Evolutionary conservation across 805 yeast genomes (phyloP).

Genomic region (Cyberlindnera galapagoensis): DNA sequence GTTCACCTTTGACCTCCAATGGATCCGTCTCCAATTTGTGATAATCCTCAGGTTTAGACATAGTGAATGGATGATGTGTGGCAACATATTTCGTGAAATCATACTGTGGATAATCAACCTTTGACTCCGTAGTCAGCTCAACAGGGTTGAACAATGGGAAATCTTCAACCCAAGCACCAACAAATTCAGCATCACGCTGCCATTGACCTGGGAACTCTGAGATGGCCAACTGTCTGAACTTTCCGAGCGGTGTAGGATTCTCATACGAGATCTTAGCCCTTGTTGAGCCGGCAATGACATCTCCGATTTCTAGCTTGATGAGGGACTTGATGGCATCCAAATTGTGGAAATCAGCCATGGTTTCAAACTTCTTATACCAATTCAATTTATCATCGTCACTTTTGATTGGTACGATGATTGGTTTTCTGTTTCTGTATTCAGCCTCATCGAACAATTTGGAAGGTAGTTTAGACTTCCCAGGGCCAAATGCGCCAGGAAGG

Average conservation of each 20-base stretch:
- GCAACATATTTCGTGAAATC: conserved; percentile 44
- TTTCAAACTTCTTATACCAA: conserved; percentile 37
- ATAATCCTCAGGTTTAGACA: conserved; percentile 72
- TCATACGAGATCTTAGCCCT: conserved; percentile 68
- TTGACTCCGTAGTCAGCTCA: conserved; percentile 29
- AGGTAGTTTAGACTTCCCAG: conserved; percentile 26
- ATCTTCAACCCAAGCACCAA: conserved; percentile 81
- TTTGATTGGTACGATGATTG: conserved; percentile 47
- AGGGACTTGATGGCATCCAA: conserved; percentile 24
- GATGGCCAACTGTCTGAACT: conserved; percentile 70
- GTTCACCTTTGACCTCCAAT: conserved; percentile 72
- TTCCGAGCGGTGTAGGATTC: conserved; percentile 92
- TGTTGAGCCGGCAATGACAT: conserved; percentile 72
- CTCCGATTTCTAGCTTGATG: conserved; percentile 54
- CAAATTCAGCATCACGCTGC: conserved; percentile 32
- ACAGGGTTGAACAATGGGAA: conserved; percentile 88
- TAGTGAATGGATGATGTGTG: conserved; percentile 97
- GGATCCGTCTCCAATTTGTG: conserved; percentile 48
- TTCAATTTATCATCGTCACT: conserved; percentile 29
- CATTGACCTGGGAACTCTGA: conserved; percentile 44
- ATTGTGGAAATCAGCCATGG: conserved; percentile 28
- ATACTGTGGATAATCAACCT: conserved; percentile 54
- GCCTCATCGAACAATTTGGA: conserved; percentile 30
- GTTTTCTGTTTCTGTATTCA: conserved; percentile 51
- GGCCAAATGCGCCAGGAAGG: conserved; percentile 36